Conservation (phyloP, 1,284 basidiomycete genomes). For the Sporisorium exsertum region DNA sequence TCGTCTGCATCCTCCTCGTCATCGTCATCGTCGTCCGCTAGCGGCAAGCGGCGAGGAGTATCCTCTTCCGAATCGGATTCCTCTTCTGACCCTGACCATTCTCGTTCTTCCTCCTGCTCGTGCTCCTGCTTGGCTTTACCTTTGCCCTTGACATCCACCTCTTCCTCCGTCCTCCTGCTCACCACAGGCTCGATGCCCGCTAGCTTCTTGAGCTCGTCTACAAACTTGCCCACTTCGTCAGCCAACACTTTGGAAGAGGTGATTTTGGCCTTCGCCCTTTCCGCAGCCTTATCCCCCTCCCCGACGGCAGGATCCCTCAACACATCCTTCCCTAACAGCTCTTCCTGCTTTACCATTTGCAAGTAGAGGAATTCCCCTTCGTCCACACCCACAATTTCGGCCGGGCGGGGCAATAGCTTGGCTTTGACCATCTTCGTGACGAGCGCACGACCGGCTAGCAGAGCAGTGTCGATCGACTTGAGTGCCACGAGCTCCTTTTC, state of each 20-base stretch:
- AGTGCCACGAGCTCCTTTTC: slow-evolving; percentile 78
- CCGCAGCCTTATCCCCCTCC: slow-evolving; percentile 68
- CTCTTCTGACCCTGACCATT: slow-evolving; percentile 56
- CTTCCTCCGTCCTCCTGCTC: slow-evolving; percentile 2
- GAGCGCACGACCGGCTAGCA: slow-evolving; percentile 48
- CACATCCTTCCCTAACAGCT: slow-evolving; percentile 57
- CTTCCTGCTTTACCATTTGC: slow-evolving; percentile 47
- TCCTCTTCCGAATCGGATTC: slow-evolving; percentile 32
- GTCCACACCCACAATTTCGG: slow-evolving; percentile 5
- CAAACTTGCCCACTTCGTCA: slow-evolving; percentile 74
- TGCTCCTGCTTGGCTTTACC: slow-evolving; percentile 43
- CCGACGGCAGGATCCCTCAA: slow-evolving; percentile 19
- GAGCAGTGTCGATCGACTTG: slow-evolving; percentile 73
- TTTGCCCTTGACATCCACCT: slow-evolving; percentile 26
- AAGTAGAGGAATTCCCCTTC: slow-evolving; percentile 14
- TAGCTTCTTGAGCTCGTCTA: slow-evolving; percentile 71
- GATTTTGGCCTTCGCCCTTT: slow-evolving; percentile 79
- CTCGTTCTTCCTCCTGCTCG: slow-evolving; percentile 25
- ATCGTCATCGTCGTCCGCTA: slow-evolving; percentile 14
- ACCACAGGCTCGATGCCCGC: slow-evolving; percentile 24
- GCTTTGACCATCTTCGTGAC: slow-evolving; percentile 60
- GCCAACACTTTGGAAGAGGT: slow-evolving; percentile 82
- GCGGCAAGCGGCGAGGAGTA: not conserved
- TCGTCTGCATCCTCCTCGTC: slow-evolving; percentile 31
- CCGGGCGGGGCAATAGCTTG: slow-evolving; percentile 40